phyloP scores from a whole-genome alignment of 495 filamentous ascomycete genomes.

The Parathielavia appendiculata region DNA sequence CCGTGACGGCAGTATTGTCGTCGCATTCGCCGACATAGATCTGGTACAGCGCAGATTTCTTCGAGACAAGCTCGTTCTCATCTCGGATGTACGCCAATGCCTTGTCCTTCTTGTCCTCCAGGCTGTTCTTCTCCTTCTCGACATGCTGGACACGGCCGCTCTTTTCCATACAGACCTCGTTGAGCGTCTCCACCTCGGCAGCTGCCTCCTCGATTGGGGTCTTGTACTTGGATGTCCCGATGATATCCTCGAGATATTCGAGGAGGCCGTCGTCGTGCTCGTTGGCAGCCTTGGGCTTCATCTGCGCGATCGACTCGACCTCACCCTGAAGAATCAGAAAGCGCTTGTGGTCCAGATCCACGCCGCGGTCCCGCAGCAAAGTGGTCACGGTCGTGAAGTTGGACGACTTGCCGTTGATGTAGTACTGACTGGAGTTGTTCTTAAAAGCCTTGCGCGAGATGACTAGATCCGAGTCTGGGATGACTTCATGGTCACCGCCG shows the following conservation, averaged over 20 bases:
- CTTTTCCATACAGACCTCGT: slow-evolving; percentile 93
- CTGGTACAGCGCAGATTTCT: slow-evolving; percentile 87
- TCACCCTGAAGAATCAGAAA: slow-evolving; percentile 97
- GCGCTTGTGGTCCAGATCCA: slow-evolving; percentile 96
- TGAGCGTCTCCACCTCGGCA: slow-evolving; percentile 79
- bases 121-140: slow-evolving; percentile 86
- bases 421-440: slow-evolving; percentile 97
- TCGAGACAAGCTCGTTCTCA: slow-evolving; percentile 86
- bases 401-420: slow-evolving; percentile 81
- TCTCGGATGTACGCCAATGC: slow-evolving; percentile 82
- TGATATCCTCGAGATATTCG: slow-evolving; percentile 97
- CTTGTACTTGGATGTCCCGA: slow-evolving; percentile 97
- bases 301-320: slow-evolving; percentile 97
- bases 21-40: slow-evolving; percentile 80
- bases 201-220: slow-evolving; percentile 91
- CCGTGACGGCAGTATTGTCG: slow-evolving; percentile 82
- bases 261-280: slow-evolving; percentile 95
- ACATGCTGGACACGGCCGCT: slow-evolving; percentile 92
- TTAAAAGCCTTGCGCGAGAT: slow-evolving; percentile 93
- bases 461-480: slow-evolving; percentile 77
- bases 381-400: slow-evolving; percentile 88
- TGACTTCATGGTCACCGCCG: slow-evolving; percentile 62
- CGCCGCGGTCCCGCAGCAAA: slow-evolving; percentile 79
- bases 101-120: slow-evolving; percentile 96
- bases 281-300: slow-evolving; percentile 92